Base-by-base conservation (phyloP, 441 rosid species). In the Adansonia madagascariensis region DNA sequence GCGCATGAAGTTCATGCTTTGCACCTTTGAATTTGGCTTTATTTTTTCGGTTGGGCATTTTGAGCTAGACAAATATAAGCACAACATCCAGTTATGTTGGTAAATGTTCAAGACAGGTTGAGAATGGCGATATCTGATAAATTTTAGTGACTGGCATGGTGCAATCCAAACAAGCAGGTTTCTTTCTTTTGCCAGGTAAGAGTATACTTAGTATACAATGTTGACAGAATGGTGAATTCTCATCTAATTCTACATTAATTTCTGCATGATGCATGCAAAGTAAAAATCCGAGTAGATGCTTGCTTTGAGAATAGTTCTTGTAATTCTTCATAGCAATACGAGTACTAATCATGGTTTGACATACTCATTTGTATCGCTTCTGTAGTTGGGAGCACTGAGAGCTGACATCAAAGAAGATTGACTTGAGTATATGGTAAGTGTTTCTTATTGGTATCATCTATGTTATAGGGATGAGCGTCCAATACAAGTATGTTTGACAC, bases 351-450 rank as follows among this genome's bases (percentile, higher is more conserved):
- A 15, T 8, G 49, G 18, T 64, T 39, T 8, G 12, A 41, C 49
- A 1, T 17, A 7, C 1, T 65, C 43, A 4, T 27, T 15, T 64
- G 50, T 17, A 65, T 41, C 41, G 70, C 49, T 41, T n/a, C 24
- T 39, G 24, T 39, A 41, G 50, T 8, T 65, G 22, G 49, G 14
- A 64, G 18, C 69, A 39, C 22, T 22, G 24, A 17, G 69, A 39
- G 47, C 49, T 64, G 49, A 47, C 69, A 35, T n/a, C 49, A n/a
- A 39, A 39, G 49, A 22, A 65, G 7, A 24, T 65, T 17, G 14
- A 65, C 70, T 41, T 41, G 70, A 41, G 12, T 8, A 65, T 41
- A 65, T 17, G 70, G 70, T 65, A 65, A 65, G 70, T 9, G 2
- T 9, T n/a, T 65, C 2, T 27, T 11, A 12, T 61, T 6, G 43